Conservation (phyloP, 768 basidiomycete genomes). For the Pisolithus orientalis region DNA sequence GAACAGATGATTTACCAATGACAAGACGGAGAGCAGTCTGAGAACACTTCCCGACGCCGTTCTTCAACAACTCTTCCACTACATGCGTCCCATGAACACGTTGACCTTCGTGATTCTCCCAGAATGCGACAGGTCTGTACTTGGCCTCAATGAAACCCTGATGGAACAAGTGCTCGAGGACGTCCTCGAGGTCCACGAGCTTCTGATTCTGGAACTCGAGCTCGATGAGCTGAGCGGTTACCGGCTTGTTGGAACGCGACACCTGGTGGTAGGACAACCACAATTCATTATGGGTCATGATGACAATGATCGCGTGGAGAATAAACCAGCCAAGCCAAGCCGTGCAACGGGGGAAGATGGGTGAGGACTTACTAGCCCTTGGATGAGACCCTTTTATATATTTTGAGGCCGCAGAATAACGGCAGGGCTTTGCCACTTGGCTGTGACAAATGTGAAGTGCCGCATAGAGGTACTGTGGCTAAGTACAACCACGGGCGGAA, state of each 20-base stretch:
- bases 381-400: neutral
- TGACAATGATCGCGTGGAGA: constrained; percentile 1
- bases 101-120: constrained; percentile 36
- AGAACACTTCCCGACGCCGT: constrained; percentile 38
- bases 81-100: constrained; percentile 30
- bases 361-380: neutral
- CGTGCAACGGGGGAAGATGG: neutral
- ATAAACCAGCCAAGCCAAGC: constrained; percentile 1
- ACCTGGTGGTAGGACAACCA: constrained; percentile 45
- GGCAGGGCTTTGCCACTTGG: neutral
- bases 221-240: constrained; percentile 43
- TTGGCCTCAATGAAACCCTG: constrained; percentile 43
- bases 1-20: constrained; percentile 30
- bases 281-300: constrained; percentile 33
- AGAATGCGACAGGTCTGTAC: constrained; percentile 37
- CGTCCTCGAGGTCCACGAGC: constrained; percentile 41
- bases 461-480: neutral
- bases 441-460: neutral
- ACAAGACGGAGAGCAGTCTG: constrained; percentile 40
- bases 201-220: constrained; percentile 36
- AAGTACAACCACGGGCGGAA: neutral
- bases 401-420: neutral
- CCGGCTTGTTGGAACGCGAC: constrained; percentile 36
- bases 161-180: constrained; percentile 39
- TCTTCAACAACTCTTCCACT: constrained; percentile 31